Percentiles rank a stretch among this genome's conserved stretches.
phyloP scores from a whole-genome alignment of 1,284 basidiomycete species.

The Waitea zeae region DNA sequence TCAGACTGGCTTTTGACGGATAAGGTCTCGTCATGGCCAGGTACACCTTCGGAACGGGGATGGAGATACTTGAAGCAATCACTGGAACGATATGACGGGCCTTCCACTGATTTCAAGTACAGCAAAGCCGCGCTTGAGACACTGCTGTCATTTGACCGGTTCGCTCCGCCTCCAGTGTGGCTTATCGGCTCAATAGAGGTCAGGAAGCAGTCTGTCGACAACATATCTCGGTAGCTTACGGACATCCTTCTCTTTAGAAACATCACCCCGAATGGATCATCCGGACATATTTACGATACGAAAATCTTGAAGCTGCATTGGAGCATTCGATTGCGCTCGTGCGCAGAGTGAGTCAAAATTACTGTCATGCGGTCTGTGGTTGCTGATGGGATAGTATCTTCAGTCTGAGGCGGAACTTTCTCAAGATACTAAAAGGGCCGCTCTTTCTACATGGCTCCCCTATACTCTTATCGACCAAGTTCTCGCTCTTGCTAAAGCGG shows the following conservation, averaged over 20 bases:
- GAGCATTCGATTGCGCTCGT: slow-evolving; percentile 56
- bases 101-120: slow-evolving; percentile 59
- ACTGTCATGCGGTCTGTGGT: slow-evolving; percentile 6
- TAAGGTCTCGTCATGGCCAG: slow-evolving; percentile 69
- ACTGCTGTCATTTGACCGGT: slow-evolving; percentile 47
- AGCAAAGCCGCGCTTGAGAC: slow-evolving; percentile 63
- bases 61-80: slow-evolving; percentile 80
- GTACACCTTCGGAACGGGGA: slow-evolving; percentile 63
- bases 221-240: slow-evolving; percentile 7
- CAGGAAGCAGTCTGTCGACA: slow-evolving; percentile 10
- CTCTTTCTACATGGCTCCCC: slow-evolving; percentile 59
- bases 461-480: slow-evolving; percentile 83
- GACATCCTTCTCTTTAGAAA: slow-evolving; percentile 24
- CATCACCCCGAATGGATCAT: slow-evolving; percentile 69
- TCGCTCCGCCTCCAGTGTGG: slow-evolving; percentile 66
- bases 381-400: slow-evolving; percentile 5
- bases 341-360: slow-evolving; percentile 34
- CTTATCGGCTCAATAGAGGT: slow-evolving; percentile 60
- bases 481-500: no score
- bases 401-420: slow-evolving; percentile 44
- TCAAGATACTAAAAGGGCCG: slow-evolving; percentile 33
- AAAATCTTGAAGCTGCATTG: slow-evolving; percentile 65
- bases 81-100: slow-evolving; percentile 63
- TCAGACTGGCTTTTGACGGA: slow-evolving; percentile 74
- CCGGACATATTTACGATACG: slow-evolving; percentile 56